These are phyloP conservation scores for Eutypella sp. DNA, from an alignment of 2,329 filamentous ascomycete species.

Conservation along the genomic window DNA sequence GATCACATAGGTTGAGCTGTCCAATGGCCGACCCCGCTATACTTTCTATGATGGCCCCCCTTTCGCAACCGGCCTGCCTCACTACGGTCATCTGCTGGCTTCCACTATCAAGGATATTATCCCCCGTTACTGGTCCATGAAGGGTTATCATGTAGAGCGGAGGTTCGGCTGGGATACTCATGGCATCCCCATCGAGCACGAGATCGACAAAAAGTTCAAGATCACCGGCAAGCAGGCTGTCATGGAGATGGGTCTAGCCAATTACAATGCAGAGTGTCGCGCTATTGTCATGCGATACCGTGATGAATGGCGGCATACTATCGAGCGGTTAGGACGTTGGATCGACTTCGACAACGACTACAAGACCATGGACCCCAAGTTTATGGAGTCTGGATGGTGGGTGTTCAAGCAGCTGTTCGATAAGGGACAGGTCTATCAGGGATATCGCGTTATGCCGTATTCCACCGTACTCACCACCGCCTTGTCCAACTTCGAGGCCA, in stretches of 20 bases:
- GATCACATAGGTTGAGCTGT: conserved; percentile 63
- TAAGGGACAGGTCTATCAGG: conserved; percentile 84
- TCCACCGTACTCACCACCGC: conserved; percentile 86
- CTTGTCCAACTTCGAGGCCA: conserved; percentile 88
- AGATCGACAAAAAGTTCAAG: conserved; percentile 93
- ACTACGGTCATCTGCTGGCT: conserved; percentile 72
- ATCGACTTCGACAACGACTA: conserved; percentile 98
- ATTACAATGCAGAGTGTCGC: conserved; percentile 88
- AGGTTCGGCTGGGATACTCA: conserved; percentile 96
- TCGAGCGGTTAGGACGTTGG: conserved; percentile 88
- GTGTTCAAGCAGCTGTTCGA: conserved; percentile 91
- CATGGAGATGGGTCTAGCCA: conserved; percentile 75
- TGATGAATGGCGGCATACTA: conserved; percentile 79
- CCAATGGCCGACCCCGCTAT: conserved; percentile 75
- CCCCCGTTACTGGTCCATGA: conserved; percentile 96
- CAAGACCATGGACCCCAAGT: conserved; percentile 94
- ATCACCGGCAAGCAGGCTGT: conserved; percentile 87
- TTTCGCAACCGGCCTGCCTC: conserved; percentile 66
- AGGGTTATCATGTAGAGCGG: conserved; percentile 85
- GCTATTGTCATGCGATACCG: conserved; percentile 92
- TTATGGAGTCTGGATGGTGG: conserved; percentile 98
- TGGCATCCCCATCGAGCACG: conserved; percentile 90
- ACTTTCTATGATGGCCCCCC: conserved; percentile 92
- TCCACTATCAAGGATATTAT: conserved; percentile 98
- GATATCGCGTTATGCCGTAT: conserved; percentile 91